Conservation (phyloP, 805 yeast species). For the Kurtzmaniella fragi region DNA sequence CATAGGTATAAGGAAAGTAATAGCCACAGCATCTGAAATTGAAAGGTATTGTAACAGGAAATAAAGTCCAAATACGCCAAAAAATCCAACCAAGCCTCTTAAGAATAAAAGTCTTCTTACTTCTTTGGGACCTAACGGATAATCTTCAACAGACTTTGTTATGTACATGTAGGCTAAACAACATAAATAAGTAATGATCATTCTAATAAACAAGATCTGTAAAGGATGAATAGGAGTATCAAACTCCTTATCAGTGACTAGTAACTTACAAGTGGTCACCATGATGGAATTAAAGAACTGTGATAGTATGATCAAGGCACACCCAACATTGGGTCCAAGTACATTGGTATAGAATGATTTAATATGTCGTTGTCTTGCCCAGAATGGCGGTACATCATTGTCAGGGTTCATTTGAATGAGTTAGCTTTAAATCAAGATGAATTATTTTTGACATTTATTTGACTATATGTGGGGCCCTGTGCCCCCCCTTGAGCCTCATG, state of each 20-base stretch:
- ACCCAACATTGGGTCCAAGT: conserved; percentile 42
- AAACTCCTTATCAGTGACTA: conserved; percentile 60
- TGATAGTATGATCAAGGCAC: conserved; percentile 51
- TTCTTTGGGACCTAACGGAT: conserved; percentile 65
- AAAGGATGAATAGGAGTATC: conserved; percentile 64
- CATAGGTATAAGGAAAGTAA: conserved; percentile 74
- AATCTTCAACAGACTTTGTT: conserved; percentile 47
- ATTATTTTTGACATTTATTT: no score
- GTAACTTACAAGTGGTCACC: conserved; percentile 70
- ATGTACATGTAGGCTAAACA: conserved; percentile 53
- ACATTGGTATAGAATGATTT: conserved; percentile 1
- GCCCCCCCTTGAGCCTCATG: no score
- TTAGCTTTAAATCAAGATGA: no score
- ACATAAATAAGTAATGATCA: conserved; percentile 62
- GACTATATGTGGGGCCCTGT: no score
- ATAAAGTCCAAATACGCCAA: conserved; percentile 78
- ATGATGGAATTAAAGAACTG: conserved; percentile 74
- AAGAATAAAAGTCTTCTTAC: conserved; percentile 48
- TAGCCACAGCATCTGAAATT: conserved; percentile 76
- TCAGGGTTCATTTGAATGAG: no score
- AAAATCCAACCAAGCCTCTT: conserved; percentile 70
- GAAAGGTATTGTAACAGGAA: conserved; percentile 68
- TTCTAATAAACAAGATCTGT: conserved; percentile 73
- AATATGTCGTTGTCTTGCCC: no score
- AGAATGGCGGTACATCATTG: no score